Evolutionary conservation across 768 basidiomycete genomes (phyloP), one percentile per base, ranked within the genome.

Genomic region (Suillus bovinus): DNA sequence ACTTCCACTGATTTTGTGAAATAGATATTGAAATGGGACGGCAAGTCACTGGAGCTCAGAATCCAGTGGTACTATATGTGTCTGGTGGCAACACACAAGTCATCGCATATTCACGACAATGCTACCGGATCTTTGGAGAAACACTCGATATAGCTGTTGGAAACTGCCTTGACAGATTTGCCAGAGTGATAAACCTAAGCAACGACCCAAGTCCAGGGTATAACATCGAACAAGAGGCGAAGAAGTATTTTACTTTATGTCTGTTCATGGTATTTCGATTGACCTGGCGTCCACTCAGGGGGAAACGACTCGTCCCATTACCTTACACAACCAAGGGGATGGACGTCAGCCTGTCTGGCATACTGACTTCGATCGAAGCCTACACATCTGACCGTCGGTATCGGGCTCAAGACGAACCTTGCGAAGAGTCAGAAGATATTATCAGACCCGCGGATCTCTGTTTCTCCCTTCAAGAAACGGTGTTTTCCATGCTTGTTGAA

Each of bases 11-110:
- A 59, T 46, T 16, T 10, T 49, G 41, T 42, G 24, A 17, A 27
- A 16, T 31, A 99, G 97, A 99, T 74, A 99, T 99, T 66, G 97
- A 99, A 76, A 99, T 99, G 91, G 97, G 97, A 39, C 85, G 97
- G 46, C 85, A 93, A 66, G 92, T 99, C 66, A 99, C 97, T 3
- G 90, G 90, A 53, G 96, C 97, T 5, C 88, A 88, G 63, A 95
- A 99, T 70, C 97, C 97, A 1, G 89, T 99, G 68, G 95, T 99
- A 7, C 86, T 99, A 39, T 99, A 99, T 71, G 97, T 99, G 22
- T 99, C 97, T 0, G 97, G 97, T 14, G 97, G 97, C 5, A 99
- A 99, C 76, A 99, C 97, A 0, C 97, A 99, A 76, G 96, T 99
- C 17, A 99, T 99, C 69, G 97, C 97, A 1, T 99, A 99, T 75